These are phyloP conservation scores for Pseudotsuga menziesii DNA, from an alignment of 75 land plant species.

Conservation along the genomic window DNA sequence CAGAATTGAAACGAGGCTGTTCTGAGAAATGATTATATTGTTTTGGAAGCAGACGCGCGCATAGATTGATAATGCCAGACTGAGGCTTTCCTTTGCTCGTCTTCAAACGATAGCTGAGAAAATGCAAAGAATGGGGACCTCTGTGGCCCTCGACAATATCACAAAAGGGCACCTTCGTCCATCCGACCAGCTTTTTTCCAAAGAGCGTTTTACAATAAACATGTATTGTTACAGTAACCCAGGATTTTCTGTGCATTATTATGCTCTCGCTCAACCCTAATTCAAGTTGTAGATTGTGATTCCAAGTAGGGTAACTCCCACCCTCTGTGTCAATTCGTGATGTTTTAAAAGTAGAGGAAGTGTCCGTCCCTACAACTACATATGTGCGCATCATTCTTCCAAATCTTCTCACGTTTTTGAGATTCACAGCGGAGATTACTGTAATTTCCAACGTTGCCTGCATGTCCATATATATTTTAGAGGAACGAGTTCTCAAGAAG, in stretches of 20 bases:
- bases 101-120: slow-evolving; percentile 5
- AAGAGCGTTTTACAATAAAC: background rate
- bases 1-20: too few species aligned
- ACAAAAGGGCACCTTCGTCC: background rate
- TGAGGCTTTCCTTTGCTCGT: background rate
- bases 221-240: background rate
- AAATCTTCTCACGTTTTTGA: background rate
- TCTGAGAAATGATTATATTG: too few species aligned
- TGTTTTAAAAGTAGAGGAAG: background rate
- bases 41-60: too few species aligned
- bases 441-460: background rate
- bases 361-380: background rate
- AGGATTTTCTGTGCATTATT: background rate
- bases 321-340: background rate
- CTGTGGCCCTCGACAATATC: background rate
- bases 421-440: background rate
- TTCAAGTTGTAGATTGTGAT: background rate
- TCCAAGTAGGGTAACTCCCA: background rate
- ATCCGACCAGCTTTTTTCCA: background rate
- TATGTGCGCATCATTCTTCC: background rate
- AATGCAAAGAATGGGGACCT: background rate
- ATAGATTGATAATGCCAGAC: background rate
- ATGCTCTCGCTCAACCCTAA: background rate
- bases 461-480: background rate
- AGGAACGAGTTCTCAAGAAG: background rate